These are phyloP conservation scores for Vitis labrusca DNA, from an alignment of 164 flowering plant species.

Conservation along the genomic window DNA sequence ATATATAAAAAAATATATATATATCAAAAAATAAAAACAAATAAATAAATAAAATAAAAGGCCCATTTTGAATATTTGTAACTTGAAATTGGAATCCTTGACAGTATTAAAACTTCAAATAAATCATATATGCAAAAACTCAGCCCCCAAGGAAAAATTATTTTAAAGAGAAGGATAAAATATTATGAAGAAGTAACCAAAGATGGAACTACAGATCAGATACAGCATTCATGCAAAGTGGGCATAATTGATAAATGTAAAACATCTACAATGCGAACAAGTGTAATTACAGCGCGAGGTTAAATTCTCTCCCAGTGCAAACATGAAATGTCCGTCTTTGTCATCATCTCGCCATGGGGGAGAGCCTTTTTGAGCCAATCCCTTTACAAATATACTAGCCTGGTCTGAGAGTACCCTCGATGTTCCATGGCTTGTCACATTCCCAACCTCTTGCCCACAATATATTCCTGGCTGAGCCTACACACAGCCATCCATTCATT, in stretches of 20 bases:
- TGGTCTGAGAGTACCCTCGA: conserved; percentile 34
- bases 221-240: no score
- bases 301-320: conserved; percentile 52
- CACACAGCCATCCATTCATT: conserved; percentile 43
- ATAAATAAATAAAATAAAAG: no score
- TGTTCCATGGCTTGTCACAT: conserved; percentile 40
- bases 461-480: conserved; percentile 47
- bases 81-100: no score
- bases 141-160: no score
- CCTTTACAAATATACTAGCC: conserved; percentile 35
- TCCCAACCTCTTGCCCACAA: conserved; percentile 50
- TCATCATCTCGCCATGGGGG: conserved; percentile 54
- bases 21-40: no score
- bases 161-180: no score
- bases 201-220: no score
- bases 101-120: no score
- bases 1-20: no score
- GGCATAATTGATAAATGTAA: conserved; percentile 1
- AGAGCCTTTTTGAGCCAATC: conserved; percentile 45
- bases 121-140: no score
- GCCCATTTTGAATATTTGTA: no score
- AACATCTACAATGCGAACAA: conserved; percentile 10
- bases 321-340: conserved; percentile 57
- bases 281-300: conserved; percentile 52
- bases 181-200: no score